Base-by-base conservation (phyloP, 768 basidiomycete genomes). In the Sporobolomyces roseus region DNA sequence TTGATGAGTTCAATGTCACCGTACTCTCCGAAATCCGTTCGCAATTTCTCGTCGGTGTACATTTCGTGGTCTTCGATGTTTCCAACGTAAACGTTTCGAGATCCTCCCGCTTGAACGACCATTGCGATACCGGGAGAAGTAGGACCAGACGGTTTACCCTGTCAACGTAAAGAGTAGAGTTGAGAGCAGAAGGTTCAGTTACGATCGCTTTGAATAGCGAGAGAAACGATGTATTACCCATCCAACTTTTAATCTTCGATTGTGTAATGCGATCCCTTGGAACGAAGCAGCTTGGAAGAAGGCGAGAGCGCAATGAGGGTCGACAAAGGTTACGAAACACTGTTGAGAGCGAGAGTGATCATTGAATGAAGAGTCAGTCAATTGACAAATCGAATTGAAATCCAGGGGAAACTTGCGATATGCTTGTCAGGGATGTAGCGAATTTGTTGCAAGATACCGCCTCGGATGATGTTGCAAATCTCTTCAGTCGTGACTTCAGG, bases 341-440 rank as follows among this genome's bases (percentile, higher is more conserved):
- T 63, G 32, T 17, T 8, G 12, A 3, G 54, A 53, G 50, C 7
- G 17, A 27, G 50, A 17, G 50, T 29, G 48, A 23, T 8, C 9
- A 7, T 9, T 8, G 25, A 23, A 51, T 27, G 7, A 27, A 17
- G 50, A n/a, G 30, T 17, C 25, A n/a, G 50, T 13, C 7, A 16
- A 29, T 27, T 13, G 50, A 51, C 30, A 53, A 36, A 14, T n/a
- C n/a, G n/a, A n/a, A n/a, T n/a, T n/a, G n/a, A n/a, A n/a, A n/a
- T n/a, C n/a, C n/a, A 33, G 9, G 45, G 46, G 74, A 19, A 17
- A 49, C 65, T 36, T 23, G 92, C 92, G 77, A 96, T 96, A 77
- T 94, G 92, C 82, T 97, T 96, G 75, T 98, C 96, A 71, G 88
- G 87, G 86, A 98, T 89, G 78, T 93, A 94, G 70, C 91, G 82